Base-by-base conservation (phyloP, 2,329 filamentous ascomycete genomes). In the Aspergillus ruber region DNA sequence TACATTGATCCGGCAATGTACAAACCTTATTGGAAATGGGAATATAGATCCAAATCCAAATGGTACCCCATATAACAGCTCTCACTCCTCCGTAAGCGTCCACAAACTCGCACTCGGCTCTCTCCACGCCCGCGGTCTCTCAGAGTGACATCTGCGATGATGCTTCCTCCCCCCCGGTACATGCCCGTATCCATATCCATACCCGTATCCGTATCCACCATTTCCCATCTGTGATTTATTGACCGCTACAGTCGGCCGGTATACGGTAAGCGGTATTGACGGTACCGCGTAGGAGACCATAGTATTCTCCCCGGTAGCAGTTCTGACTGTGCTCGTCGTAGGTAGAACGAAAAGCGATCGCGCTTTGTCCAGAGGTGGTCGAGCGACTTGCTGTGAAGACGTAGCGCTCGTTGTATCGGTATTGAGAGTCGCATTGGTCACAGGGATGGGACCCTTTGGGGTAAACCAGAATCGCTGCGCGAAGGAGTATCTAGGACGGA, bases 111-210 rank as follows among this genome's bases (percentile, higher is more conserved):
- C 59, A 45, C 64, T 67, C 4, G 66, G 67, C 36, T 60, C 56
- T 35, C 59, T 64, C 67, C 67, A 69, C 21, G 64, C 54, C 35
- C 64, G 58, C 20, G 66, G 67, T 46, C 67, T 63, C 45, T 68
- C 65, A 10, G 67, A 69, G 53, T 69, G 67, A 46, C 64, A 65
- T 44, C 66, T 58, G 15, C 64, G 56, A 56, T 69, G 65, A 5
- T 60, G 56, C 44, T 60, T 56, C 18, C 58, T 60, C 3, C 46
- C 49, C n/a, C 46, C 20, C 21, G 54, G 45, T n/a, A 32, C 46
- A 7, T 29, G 25, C 25, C 44, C 45, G 38, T 43, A 42, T 29
- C 25, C 25, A 13, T 42, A 25, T 42, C 23, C 39, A 18, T 23
- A 18, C 1, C 29, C 41, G 33, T 44, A 29, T 46, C 21, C 21